Conservation (phyloP, 306 rosid species). For the Pterocarpus macrocarpus region DNA sequence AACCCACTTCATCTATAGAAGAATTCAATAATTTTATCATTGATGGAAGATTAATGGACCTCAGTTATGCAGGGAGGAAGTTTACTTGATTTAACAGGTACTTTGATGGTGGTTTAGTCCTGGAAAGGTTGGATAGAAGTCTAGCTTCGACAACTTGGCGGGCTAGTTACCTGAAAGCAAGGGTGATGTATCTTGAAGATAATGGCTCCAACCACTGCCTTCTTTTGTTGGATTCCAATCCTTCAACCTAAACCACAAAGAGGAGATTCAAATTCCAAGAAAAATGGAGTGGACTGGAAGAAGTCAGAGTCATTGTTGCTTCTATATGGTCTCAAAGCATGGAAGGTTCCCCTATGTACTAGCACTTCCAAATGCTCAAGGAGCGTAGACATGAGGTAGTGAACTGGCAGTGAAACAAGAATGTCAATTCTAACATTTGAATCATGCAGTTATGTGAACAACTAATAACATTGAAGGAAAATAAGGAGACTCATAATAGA, state of each 20-base stretch:
- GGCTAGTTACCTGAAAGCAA: no score
- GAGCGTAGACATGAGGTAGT: not conserved
- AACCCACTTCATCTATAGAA: not conserved
- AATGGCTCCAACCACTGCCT: not conserved
- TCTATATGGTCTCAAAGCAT: not conserved
- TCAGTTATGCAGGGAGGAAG: no score
- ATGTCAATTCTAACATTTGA: not conserved
- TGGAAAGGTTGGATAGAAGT: no score
- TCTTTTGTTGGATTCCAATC: not conserved
- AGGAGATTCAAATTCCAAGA: not conserved
- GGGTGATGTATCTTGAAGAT: no score
- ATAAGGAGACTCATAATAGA: no score
- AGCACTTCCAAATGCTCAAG: no score
- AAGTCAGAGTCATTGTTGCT: not conserved
- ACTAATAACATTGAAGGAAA: not conserved
- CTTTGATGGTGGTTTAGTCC: no score
- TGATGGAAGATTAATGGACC: no score
- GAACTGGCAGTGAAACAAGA: not conserved
- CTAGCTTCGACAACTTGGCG: no score
- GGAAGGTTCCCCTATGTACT: not conserved
- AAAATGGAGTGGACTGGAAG: not conserved
- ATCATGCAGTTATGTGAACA: no score
- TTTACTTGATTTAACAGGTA: no score
- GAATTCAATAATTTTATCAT: not conserved
- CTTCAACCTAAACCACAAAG: fast-evolving